phyloP scores from a whole-genome alignment of 257 asterid genomes.

The Thymus quinquecostatus region DNA sequence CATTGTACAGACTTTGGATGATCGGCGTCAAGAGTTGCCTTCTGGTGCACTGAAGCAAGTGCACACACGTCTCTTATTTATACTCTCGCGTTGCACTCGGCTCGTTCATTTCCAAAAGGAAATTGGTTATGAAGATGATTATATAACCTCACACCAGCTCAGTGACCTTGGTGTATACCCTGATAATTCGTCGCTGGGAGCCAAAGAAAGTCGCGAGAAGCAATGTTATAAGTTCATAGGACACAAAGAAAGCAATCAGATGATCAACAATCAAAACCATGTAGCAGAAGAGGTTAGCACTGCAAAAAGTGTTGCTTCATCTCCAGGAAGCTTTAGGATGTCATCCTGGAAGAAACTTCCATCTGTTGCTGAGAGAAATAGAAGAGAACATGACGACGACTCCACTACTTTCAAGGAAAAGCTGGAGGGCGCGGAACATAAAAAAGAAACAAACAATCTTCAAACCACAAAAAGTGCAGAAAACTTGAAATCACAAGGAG shows the following conservation, averaged over 20 bases:
- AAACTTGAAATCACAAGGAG: conserved; percentile 49
- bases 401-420: conserved; percentile 52
- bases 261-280: conserved; percentile 42
- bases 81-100: conserved; percentile 92
- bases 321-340: conserved; percentile 84
- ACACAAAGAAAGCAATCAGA: conserved; percentile 40
- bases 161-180: conserved; percentile 88
- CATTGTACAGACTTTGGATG: conserved; percentile 90
- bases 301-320: conserved; percentile 69
- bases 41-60: conserved; percentile 76
- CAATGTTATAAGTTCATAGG: conserved; percentile 41
- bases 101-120: conserved; percentile 93
- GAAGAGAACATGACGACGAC: conserved; percentile 57
- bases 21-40: conserved; percentile 89
- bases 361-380: conserved; percentile 63
- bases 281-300: conserved; percentile 67
- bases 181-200: conserved; percentile 45
- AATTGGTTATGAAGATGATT: conserved; percentile 86
- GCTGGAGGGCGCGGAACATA: conserved; percentile 42
- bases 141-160: conserved; percentile 68
- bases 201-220: conserved; percentile 37
- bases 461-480: conserved; percentile 54
- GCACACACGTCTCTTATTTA: conserved; percentile 86
- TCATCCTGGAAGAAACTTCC: conserved; percentile 99
- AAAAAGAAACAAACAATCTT: conserved; percentile 43